Evolutionary conservation across 2,329 filamentous ascomycete genomes (phyloP).

Genomic region (Tothia fuscella): DNA sequence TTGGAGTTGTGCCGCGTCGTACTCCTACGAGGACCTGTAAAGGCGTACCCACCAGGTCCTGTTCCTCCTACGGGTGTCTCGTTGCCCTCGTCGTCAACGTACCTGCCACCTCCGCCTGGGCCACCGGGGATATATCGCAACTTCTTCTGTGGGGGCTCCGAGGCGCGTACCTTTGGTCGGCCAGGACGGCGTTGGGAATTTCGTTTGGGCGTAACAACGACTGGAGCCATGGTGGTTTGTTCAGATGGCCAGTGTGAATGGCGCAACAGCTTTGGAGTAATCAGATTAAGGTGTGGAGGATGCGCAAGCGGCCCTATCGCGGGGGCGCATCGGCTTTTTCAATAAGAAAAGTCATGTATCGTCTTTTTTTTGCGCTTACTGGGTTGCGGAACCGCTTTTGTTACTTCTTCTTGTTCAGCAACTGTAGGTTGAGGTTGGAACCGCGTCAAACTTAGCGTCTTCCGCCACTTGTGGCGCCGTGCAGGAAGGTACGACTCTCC

Average conservation of each 20-base stretch:
- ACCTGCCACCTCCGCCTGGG: constrained; percentile 73
- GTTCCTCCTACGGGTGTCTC: constrained; percentile 44
- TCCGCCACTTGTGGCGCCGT: too few species aligned
- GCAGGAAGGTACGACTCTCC: too few species aligned
- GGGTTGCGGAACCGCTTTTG: too few species aligned
- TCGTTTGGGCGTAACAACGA: constrained; percentile 7
- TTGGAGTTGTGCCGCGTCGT: constrained; percentile 28
- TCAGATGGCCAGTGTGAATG: neutral
- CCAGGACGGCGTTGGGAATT: constrained; percentile 6
- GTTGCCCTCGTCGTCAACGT: constrained; percentile 59
- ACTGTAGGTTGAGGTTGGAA: too few species aligned
- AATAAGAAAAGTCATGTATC: too few species aligned
- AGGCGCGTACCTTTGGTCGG: neutral
- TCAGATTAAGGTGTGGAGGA: too few species aligned
- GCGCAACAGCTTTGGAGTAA: constrained; percentile 3
- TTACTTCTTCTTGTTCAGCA: too few species aligned
- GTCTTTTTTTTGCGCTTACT: too few species aligned
- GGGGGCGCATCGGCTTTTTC: too few species aligned
- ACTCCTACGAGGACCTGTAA: constrained; percentile 34
- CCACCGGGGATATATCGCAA: constrained; percentile 70
- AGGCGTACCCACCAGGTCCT: constrained; percentile 36
- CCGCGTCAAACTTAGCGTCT: too few species aligned
- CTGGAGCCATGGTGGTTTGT: constrained; percentile 1
- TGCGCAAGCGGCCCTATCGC: too few species aligned
- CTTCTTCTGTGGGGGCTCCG: constrained; percentile 24